These are phyloP conservation scores for Metschnikowia hibisci DNA, from an alignment of 805 yeast genomes.

Conservation along the genomic window DNA sequence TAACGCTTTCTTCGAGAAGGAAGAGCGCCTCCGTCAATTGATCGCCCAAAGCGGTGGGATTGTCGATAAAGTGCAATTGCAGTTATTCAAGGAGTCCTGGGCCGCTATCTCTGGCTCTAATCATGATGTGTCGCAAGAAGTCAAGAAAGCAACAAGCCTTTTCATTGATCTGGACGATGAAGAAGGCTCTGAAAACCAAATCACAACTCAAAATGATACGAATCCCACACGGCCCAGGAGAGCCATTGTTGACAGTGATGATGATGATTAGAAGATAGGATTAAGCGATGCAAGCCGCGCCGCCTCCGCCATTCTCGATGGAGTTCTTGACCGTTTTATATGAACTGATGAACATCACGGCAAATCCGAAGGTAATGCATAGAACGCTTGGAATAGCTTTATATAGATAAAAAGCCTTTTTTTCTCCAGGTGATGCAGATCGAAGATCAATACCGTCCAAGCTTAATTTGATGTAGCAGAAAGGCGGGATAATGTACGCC, in stretches of 20 bases:
- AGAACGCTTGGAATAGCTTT: slow-evolving; percentile 55
- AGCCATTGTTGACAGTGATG: slow-evolving; percentile 25
- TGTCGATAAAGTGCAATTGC: slow-evolving; percentile 22
- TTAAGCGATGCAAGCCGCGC: slow-evolving; percentile 46
- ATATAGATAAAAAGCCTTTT: slow-evolving; percentile 24
- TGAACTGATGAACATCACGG: slow-evolving; percentile 79
- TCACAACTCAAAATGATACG: not conserved
- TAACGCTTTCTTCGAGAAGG: slow-evolving; percentile 51
- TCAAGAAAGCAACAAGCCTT: slow-evolving; percentile 13
- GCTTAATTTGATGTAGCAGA: slow-evolving; percentile 70
- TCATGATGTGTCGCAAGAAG: slow-evolving; percentile 7
- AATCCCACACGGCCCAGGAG: slow-evolving; percentile 10
- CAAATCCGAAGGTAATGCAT: slow-evolving; percentile 67
- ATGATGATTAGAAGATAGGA: slow-evolving; percentile 19
- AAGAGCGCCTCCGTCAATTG: slow-evolving; percentile 44
- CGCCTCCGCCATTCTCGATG: slow-evolving; percentile 33
- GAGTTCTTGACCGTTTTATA: slow-evolving; percentile 60
- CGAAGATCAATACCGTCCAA: slow-evolving; percentile 36
- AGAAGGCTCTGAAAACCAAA: not conserved
- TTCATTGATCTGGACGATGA: slow-evolving; percentile 18
- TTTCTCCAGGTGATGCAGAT: slow-evolving; percentile 19
- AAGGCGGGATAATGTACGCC: slow-evolving; percentile 90
- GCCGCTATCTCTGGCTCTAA: slow-evolving; percentile 7
- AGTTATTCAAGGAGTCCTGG: slow-evolving; percentile 17
- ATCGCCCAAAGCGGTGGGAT: slow-evolving; percentile 37